Conservation (phyloP, 176 grass and related monocot genomes). For the Pontederia crassipes region DNA sequence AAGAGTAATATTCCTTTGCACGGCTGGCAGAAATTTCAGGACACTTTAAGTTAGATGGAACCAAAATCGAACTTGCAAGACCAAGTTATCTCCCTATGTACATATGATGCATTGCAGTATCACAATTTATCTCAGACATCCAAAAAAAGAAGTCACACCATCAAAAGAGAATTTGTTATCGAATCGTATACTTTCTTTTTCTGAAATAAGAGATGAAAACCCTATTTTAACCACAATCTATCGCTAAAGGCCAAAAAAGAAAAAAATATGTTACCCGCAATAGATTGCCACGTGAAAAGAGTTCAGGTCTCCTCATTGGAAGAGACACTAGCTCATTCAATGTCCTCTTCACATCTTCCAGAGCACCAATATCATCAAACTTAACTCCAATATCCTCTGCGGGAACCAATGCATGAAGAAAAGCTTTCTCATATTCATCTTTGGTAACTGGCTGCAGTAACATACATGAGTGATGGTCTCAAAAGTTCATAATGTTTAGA, state of each 20-base stretch:
- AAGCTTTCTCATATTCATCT: conserved; percentile 88
- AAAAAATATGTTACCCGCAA: conserved; percentile 45
- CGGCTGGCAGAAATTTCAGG: conserved; percentile 39
- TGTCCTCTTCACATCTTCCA: conserved; percentile 84
- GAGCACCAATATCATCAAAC: conserved; percentile 92
- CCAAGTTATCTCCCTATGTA: too few relatives aligned
- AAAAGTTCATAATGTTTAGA: background rate
- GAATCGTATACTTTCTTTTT: too few relatives aligned
- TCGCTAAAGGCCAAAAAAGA: too few relatives aligned
- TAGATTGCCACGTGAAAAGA: conserved; percentile 82
- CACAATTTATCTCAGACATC: too few relatives aligned
- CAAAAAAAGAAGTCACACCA: too few relatives aligned
- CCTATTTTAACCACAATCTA: too few relatives aligned
- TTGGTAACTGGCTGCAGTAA: conserved; percentile 66
- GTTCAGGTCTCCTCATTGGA: conserved; percentile 92
- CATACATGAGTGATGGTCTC: background rate
- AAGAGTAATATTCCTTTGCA: conserved; percentile 98
- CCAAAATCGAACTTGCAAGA: too few relatives aligned
- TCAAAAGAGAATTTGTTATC: too few relatives aligned
- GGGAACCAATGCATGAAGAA: conserved; percentile 78
- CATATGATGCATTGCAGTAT: too few relatives aligned
- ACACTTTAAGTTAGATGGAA: background rate
- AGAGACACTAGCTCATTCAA: conserved; percentile 88
- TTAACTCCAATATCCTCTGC: conserved; percentile 91
- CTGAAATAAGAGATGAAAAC: too few relatives aligned